Evolutionary conservation across 73 alveolate genomes (phyloP).

Genomic region (Paramecium pentaurelia): DNA sequence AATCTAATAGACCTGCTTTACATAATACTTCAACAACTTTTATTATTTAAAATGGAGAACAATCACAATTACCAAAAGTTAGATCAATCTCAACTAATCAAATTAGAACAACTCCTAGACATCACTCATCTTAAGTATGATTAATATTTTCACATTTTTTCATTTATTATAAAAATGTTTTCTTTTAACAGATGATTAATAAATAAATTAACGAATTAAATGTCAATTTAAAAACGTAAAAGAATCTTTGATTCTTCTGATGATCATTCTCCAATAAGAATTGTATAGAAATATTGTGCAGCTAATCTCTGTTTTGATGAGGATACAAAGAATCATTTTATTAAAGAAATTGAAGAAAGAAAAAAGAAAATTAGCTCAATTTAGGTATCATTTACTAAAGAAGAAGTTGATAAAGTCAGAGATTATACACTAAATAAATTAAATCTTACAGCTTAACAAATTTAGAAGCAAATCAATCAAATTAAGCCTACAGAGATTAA

Average conservation of each 20-base stretch:
- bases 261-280: slow-evolving; percentile 15
- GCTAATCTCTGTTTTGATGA: slow-evolving; percentile 14
- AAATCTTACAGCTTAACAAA: background rate
- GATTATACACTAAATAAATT: slow-evolving; percentile 7
- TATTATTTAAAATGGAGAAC: background rate
- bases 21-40: background rate
- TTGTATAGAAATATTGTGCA: background rate
- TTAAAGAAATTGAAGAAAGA: background rate
- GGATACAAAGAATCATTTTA: background rate
- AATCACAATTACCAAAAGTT: background rate
- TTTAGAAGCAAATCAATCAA: background rate
- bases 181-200: background rate
- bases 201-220: background rate
- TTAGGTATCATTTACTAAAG: background rate
- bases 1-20: background rate
- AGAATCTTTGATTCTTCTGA: slow-evolving; percentile 35
- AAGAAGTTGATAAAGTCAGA: background rate
- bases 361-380: background rate
- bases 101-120: background rate
- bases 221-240: background rate
- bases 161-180: background rate
- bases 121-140: background rate
- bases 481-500: background rate
- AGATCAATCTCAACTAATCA: background rate
- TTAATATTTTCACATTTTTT: background rate